phyloP scores from a whole-genome alignment of 2,329 filamentous ascomycete genomes.

The Mycosphaerella arachidis region DNA sequence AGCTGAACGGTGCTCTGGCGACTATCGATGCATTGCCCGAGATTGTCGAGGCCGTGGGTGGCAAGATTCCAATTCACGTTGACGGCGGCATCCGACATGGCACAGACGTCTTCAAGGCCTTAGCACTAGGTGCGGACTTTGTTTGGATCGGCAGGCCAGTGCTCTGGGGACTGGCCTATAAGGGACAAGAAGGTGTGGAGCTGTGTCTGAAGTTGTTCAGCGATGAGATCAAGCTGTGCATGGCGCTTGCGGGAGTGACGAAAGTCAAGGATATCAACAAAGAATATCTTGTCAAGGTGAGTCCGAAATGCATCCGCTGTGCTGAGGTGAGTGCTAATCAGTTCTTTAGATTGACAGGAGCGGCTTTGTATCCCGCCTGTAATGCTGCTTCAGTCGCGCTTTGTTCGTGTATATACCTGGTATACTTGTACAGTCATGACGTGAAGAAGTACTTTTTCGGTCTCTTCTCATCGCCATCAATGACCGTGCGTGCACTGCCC shows the following conservation, averaged over 20 bases:
- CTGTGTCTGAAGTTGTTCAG: slow-evolving; percentile 42
- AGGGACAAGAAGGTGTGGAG: slow-evolving; percentile 36
- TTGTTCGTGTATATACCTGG: background rate
- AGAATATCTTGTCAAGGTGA: slow-evolving; percentile 40
- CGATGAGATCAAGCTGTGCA: slow-evolving; percentile 38
- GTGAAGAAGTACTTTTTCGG: slow-evolving; percentile 30
- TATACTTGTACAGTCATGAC: background rate
- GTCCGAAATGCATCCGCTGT: slow-evolving; percentile 25
- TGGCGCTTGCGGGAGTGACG: slow-evolving; percentile 39
- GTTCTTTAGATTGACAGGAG: slow-evolving; percentile 25
- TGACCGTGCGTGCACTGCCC: background rate
- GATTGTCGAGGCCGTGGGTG: slow-evolving; percentile 37
- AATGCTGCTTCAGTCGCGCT: background rate
- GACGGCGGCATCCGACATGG: slow-evolving; percentile 56
- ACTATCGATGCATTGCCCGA: slow-evolving; percentile 48
- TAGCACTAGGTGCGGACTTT: slow-evolving; percentile 49
- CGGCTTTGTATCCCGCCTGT: slow-evolving; percentile 29
- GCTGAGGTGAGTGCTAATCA: background rate
- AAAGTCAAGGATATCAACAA: slow-evolving; percentile 36
- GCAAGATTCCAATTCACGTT: slow-evolving; percentile 56
- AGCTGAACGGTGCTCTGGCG: slow-evolving; percentile 53
- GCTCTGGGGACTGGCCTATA: slow-evolving; percentile 47
- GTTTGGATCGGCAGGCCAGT: slow-evolving; percentile 47
- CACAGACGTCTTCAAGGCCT: slow-evolving; percentile 55
- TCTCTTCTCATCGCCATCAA: slow-evolving; percentile 15